Base-by-base conservation (phyloP, 1,284 basidiomycete genomes). In the Cutaneotrichosporon sp. region DNA sequence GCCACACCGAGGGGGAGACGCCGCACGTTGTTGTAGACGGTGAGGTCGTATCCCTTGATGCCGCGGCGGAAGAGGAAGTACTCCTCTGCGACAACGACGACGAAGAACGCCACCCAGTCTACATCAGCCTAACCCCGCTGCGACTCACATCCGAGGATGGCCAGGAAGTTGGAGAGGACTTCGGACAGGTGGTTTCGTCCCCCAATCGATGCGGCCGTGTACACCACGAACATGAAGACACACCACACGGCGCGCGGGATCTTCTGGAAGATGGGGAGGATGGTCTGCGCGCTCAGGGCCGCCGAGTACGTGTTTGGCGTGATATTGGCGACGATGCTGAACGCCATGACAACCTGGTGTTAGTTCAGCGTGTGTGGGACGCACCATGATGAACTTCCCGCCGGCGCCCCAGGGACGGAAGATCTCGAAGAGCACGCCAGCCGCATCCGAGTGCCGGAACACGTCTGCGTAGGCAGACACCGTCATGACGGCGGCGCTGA, bases 231-330 rank as follows among this genome's bases (percentile, higher is more conserved):
- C 14, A 83, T 81, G 27, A 87, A 61, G 47, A 86, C 65, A 4
- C 85, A 85, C 83, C 85, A 87, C 65, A 87, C 66, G 64, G 87
- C 84, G 38, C 87, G 82, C 0, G 87, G 87, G 10, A 89, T 72
- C 54, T 82, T 75, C 24, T 84, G 81, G 67, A 87, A 83, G 0
- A 82, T 79, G 1, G 85, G 84, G 34, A 83, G 82, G 14, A 87
- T 80, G 0, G 83, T 79, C 68, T 87, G 86, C 59, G 84, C 81
- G n/a, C 83, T 84, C 33, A 87, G 79, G 2, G 82, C 84, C 1
- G 83, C 80, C 4, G 84, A 85, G 67, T 87, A 86, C 13, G 85
- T 86, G 71, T 85, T 86, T 27, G 85, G 83, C 61, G 85, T 85
- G 66, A 86, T 84, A 73, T 85, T 86, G 14, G 84, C 83, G 45